Evolutionary conservation across 768 basidiomycete genomes (phyloP).

Genomic region (Suillus alpinus): DNA sequence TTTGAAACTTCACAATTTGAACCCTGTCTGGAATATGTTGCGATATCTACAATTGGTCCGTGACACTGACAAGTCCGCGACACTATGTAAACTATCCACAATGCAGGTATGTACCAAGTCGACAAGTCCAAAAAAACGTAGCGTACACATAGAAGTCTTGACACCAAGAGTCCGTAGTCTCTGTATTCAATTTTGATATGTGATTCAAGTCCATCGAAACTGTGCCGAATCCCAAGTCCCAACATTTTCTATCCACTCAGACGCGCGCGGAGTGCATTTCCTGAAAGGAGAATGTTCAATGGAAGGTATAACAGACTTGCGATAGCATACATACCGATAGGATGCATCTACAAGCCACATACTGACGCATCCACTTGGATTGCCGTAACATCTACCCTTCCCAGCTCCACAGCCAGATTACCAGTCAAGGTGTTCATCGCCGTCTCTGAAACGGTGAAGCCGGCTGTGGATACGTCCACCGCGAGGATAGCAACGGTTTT

Average conservation of each 20-base stretch:
- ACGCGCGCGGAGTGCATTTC: no score
- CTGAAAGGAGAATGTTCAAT: not conserved
- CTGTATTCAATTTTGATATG: not conserved
- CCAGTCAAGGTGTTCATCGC: slow-evolving; percentile 28
- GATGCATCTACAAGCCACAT: slow-evolving; percentile 4
- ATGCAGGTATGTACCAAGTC: not conserved
- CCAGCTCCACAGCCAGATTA: slow-evolving; percentile 7
- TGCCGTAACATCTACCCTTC: slow-evolving; percentile 19
- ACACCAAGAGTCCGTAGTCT: not conserved
- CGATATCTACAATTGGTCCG: not conserved
- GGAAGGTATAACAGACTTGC: not conserved
- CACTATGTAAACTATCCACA: not conserved
- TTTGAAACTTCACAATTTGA: no score
- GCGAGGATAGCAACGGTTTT: slow-evolving; percentile 50
- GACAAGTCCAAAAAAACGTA: not conserved
- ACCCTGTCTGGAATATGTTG: no score
- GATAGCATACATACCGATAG: not conserved
- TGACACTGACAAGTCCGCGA: not conserved
- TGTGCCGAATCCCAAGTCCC: no score
- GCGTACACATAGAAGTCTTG: not conserved
- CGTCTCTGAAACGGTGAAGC: slow-evolving; percentile 35
- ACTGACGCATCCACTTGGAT: not conserved
- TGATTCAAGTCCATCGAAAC: not conserved
- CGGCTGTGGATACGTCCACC: slow-evolving; percentile 45
- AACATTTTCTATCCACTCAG: not conserved